Percentiles rank a stretch among this genome's conserved stretches.
phyloP scores from a whole-genome alignment of 164 flowering plant genomes.

The Vitis vinifera region ASM3070453v1 NC_081810.1:8687501-8688000 shows the following conservation, averaged over 20 bases:
- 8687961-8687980: constrained; percentile 64
- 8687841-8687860: not conserved
- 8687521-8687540: no score
- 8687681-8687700: constrained; percentile 69
- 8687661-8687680: constrained; percentile 81
- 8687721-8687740: constrained; percentile 22
- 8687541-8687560: not conserved
- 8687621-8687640: constrained; percentile 30
- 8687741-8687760: constrained; percentile 30
- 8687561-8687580: not conserved
- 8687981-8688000: constrained; percentile 52
- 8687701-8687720: constrained; percentile 37
- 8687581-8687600: not conserved
- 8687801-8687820: constrained; percentile 25
- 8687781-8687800: constrained; percentile 37
- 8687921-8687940: constrained; percentile 36
- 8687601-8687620: not conserved
- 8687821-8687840: constrained; percentile 25
- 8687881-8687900: no score
- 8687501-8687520: no score
- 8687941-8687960: constrained; percentile 52
- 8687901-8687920: constrained; percentile 43
- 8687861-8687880: not conserved
- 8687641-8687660: constrained; percentile 88
- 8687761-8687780: constrained; percentile 35